Conservation (phyloP, 106 monocot genomes). For the Phalaenopsis aphrodite region DNA sequence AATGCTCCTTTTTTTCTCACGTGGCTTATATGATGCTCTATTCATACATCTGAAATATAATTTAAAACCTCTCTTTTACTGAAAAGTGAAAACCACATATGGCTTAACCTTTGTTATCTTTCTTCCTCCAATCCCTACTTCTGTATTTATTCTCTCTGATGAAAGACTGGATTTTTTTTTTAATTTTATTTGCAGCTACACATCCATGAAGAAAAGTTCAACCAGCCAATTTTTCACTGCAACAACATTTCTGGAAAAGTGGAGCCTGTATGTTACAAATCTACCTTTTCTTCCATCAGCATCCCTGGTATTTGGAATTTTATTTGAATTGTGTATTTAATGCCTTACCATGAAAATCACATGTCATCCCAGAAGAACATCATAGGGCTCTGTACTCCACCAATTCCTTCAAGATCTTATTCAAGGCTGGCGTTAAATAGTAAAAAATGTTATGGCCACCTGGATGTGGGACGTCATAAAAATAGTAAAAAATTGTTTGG, state of each 20-base stretch:
- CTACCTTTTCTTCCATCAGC: background rate
- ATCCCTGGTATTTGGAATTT: background rate
- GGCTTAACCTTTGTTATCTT: background rate
- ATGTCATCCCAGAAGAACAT: constrained; percentile 86
- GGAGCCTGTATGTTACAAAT: constrained; percentile 61
- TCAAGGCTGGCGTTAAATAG: constrained; percentile 98
- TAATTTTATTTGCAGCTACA: constrained; percentile 44
- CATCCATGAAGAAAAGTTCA: constrained; percentile 87
- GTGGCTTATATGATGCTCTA: no score
- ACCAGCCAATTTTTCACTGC: constrained; percentile 95
- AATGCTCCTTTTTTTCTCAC: no score
- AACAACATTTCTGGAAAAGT: constrained; percentile 92
- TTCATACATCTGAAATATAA: no score
- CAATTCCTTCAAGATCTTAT: constrained; percentile 88
- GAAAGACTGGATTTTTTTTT: background rate
- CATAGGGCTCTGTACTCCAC: constrained; percentile 85
- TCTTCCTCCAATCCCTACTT: background rate
- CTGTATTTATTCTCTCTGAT: background rate
- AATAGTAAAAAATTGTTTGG: no score
- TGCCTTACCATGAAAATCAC: background rate
- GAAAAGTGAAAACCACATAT: no score
- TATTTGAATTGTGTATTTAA: background rate
- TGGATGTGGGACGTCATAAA: no score
- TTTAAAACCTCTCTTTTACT: no score
- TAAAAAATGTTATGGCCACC: no score